Percentiles rank a stretch among this genome's conserved stretches.
Evolutionary conservation across 208 protist genomes (phyloP).

Genomic region (Vickermania spadyakhi): DNA sequence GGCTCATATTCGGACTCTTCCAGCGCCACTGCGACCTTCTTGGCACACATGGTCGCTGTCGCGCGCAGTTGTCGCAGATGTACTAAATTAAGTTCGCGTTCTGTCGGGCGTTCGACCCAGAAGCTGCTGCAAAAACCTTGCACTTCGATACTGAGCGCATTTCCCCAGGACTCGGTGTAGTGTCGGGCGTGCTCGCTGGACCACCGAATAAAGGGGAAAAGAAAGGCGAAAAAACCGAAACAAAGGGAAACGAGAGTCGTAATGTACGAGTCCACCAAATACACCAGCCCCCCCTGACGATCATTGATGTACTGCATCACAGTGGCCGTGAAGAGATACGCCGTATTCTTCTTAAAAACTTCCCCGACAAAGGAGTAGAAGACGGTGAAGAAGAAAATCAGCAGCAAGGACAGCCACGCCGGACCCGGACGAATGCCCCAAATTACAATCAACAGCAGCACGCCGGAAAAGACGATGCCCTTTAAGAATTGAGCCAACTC

Average conservation of each 20-base stretch:
- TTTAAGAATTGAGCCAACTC: constrained; percentile 76
- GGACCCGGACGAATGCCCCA: constrained; percentile 27
- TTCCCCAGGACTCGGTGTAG: constrained; percentile 69
- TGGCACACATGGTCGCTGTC: constrained; percentile 59
- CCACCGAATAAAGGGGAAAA: constrained; percentile 84
- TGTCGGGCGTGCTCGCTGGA: constrained; percentile 67
- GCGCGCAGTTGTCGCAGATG: constrained; percentile 71
- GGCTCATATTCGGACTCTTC: constrained; percentile 77
- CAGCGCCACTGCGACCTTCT: constrained; percentile 50
- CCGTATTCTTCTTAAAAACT: constrained; percentile 81
- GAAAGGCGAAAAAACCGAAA: constrained; percentile 69
- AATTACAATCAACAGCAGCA: constrained; percentile 61
- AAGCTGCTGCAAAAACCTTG: constrained; percentile 80
- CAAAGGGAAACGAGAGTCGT: constrained; percentile 55
- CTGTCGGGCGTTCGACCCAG: constrained; percentile 59
- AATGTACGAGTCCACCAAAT: constrained; percentile 66
- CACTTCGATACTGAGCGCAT: constrained; percentile 78
- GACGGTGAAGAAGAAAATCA: constrained; percentile 75
- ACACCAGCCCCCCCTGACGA: constrained; percentile 29
- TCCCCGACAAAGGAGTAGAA: constrained; percentile 73
- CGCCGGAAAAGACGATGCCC: constrained; percentile 61
- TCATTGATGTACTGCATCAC: constrained; percentile 72
- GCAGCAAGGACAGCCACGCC: constrained; percentile 54
- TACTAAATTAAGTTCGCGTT: constrained; percentile 83
- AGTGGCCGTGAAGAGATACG: constrained; percentile 72